Base-by-base conservation (phyloP, 2,329 filamentous ascomycete genomes). In the Coniochaeta pulveracea region DNA sequence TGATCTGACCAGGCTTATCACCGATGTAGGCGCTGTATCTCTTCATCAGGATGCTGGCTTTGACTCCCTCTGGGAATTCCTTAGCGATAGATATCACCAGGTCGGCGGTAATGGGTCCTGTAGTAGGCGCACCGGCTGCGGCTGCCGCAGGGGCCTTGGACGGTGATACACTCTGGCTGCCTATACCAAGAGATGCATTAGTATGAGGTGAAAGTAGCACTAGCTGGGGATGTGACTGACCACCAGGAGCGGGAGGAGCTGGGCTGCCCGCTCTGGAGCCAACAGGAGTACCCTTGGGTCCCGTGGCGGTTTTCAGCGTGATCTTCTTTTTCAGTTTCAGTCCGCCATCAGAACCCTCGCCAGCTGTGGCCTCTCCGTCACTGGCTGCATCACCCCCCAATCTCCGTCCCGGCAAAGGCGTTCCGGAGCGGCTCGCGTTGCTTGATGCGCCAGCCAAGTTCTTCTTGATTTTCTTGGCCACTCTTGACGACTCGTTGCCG, bases 401-500 rank as follows among this genome's bases (percentile, higher is more conserved):
- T 9, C 55, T 61, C n/a, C 55, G 48, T 6, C 58, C 58, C 15
- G 69, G 61, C 27, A 72, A 47, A 12, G 74, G 73, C 7, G 73
- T 78, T 10, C 60, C 61, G 12, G 68, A 61, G 14, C 72, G 69
- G 38, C 72, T 76, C 8, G 57, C 58, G 34, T 61, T 61, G 3
- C 63, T 52, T 10, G 67, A 66, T 6, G 18, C 28, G 11, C 61
- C 50, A 3, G 51, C 55, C 40, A 74, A 41, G 10, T 30, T 69
- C 51, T 80, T 81, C 60, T 80, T 83, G 50, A 81, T 74, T 52
- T 71, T 73, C 58, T 89, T 85, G 18, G 17, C n/a, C 59, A 91
- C 86, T 43, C 81, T 80, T 16, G 78, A 75, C 1, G 84, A 89
- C 53, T 96, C 89, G 45, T 88, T 93, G 34, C 85, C 89, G 52